Evolutionary conservation across 2,329 filamentous ascomycete genomes (phyloP).

Genomic region (Nigrospora oryzae): DNA sequence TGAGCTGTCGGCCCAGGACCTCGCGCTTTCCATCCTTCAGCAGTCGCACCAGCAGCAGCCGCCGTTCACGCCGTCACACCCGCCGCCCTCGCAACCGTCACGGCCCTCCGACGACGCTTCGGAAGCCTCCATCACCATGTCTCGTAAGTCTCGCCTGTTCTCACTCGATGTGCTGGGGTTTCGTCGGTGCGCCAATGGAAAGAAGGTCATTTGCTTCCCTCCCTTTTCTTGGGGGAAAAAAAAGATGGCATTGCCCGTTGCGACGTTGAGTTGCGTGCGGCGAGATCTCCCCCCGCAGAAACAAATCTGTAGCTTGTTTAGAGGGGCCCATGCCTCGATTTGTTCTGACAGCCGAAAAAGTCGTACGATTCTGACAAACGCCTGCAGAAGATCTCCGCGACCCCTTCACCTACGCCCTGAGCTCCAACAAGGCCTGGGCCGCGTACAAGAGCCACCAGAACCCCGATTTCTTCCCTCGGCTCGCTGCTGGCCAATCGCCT

Average conservation of each 20-base stretch:
- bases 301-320: no score
- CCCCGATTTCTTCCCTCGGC: conserved; percentile 61
- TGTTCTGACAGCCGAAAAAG: neutral
- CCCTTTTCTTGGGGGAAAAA: no score
- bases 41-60: neutral
- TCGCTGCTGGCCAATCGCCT: conserved; percentile 59
- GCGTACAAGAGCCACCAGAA: conserved; percentile 55
- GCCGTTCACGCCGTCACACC: neutral
- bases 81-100: neutral
- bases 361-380: neutral
- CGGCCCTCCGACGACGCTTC: neutral
- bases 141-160: neutral
- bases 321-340: no score
- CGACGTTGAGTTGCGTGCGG: no score
- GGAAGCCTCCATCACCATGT: neutral
- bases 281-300: no score
- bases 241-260: no score
- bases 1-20: conserved; percentile 2
- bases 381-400: conserved; percentile 31
- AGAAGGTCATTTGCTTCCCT: no score
- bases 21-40: neutral
- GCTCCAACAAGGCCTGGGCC: conserved; percentile 65
- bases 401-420: conserved; percentile 53
- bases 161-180: no score
- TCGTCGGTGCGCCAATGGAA: no score